These are phyloP conservation scores for Sanghuangporus baumii DNA, from an alignment of 1,284 basidiomycete genomes.

Conservation along the genomic window DNA sequence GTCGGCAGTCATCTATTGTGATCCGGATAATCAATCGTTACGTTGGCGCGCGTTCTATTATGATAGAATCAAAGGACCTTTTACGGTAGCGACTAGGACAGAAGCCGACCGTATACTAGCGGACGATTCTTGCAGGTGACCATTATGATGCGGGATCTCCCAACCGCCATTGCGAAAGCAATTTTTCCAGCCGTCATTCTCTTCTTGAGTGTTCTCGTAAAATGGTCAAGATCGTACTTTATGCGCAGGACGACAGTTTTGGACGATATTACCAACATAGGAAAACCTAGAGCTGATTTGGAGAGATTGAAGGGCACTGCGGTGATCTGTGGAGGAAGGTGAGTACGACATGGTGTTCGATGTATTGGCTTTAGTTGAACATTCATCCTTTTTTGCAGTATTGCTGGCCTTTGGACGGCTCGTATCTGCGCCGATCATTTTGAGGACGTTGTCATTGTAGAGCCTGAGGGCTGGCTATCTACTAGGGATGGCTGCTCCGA, in stretches of 20 bases:
- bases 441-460: slow-evolving; percentile 29
- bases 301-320: slow-evolving; percentile 23
- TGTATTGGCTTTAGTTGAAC: not conserved
- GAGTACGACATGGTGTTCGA: not conserved
- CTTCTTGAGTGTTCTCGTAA: not conserved
- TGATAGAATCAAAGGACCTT: no score
- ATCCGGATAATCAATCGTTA: no score
- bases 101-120: not conserved
- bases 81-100: no score
- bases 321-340: slow-evolving; percentile 29
- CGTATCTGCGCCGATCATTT: slow-evolving; percentile 29
- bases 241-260: slow-evolving; percentile 1
- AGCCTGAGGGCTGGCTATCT: slow-evolving; percentile 28
- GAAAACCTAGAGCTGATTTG: not conserved
- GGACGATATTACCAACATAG: slow-evolving; percentile 16
- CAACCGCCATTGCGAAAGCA: not conserved
- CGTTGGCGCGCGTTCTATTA: no score
- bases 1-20: no score
- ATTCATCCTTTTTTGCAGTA: slow-evolving; percentile 17
- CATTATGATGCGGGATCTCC: not conserved
- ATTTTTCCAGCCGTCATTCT: not conserved
- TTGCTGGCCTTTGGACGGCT: slow-evolving; percentile 26
- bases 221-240: not conserved
- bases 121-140: not conserved
- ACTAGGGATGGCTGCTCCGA: not conserved